Base-by-base conservation (phyloP, 306 rosid species). In the Dalbergia cochinchinensis region DNA sequence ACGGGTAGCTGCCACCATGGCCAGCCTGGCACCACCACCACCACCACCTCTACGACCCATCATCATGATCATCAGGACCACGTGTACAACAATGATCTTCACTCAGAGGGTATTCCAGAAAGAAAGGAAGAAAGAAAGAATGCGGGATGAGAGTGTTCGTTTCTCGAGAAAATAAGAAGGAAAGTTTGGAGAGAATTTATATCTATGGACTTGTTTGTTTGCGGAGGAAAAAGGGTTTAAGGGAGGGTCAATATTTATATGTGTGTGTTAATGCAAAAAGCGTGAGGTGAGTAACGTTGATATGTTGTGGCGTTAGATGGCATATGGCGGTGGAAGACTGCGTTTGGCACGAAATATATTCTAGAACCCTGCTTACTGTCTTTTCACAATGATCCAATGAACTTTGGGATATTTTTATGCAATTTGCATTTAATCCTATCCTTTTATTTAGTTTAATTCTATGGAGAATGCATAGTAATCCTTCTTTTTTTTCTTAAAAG, bases 141-240 rank as follows among this genome's bases (percentile, higher is more conserved):
- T 4, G 20, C 5, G 1, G 39, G 20, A 50, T 0, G 4, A 51
- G 69, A 51, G 53, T 13, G 50, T 11, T 55, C 77, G 77, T 39
- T 60, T 53, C 1, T 26, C 34, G 6, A 65, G 79, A 73, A 78
- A 64, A 34, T 35, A 3, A 26, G 57, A 42, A 5, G 35, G 59
- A 57, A 75, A 50, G 66, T 7, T 18, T 10, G 16, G 57, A 51
- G 57, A 19, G 19, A 51, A 13, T 51, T 11, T 50, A 9, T 11
- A 4, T 11, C 0, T 50, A 10, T 31, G 45, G 16, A 13, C 12
- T 69, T 6, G 19, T 0, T 42, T 12, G 22, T 15, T 73, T 15
- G 45, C 41, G 58, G 31, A 13, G 57, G 54, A 51, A 44, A 33
- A 77, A 83, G 77, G 86, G 80, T 73, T 73, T 66, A 73, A 51